These are phyloP conservation scores for Fusarium caatingaense DNA, from an alignment of 2,329 filamentous ascomycete species.

Conservation along the genomic window DNA sequence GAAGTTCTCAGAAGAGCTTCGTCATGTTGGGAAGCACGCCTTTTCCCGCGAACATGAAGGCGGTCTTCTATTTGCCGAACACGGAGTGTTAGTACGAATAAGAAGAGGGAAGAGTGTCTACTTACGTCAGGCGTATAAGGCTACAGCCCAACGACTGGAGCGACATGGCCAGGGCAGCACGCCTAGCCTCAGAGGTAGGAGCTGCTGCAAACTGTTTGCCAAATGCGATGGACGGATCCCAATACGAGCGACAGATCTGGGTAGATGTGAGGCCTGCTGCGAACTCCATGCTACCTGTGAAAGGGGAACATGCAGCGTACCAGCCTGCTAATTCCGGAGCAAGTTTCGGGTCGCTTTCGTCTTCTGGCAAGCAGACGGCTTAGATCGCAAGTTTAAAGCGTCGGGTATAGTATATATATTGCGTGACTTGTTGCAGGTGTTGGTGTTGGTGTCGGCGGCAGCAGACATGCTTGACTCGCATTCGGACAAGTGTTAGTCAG, in stretches of 20 bases:
- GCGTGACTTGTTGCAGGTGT: not conserved
- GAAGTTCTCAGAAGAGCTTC: not conserved
- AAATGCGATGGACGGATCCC: not conserved
- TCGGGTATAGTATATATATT: not conserved
- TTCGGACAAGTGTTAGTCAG: not conserved
- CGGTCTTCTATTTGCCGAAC: not conserved
- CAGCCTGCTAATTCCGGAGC: not conserved
- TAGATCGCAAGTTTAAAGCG: not conserved
- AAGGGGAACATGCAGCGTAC: not conserved
- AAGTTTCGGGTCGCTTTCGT: not conserved
- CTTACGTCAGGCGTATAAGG: not conserved
- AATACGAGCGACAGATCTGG: not conserved
- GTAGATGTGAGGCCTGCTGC: not conserved
- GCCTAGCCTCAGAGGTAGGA: not conserved
- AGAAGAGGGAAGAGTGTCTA: accelerated
- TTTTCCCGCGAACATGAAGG: not conserved
- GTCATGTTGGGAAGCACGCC: not conserved
- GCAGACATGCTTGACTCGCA: not conserved
- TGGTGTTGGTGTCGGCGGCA: not conserved
- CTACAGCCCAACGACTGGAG: not conserved
- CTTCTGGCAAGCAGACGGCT: not conserved
- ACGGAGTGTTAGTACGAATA: not conserved
- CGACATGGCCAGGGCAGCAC: not conserved
- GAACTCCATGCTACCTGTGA: not conserved
- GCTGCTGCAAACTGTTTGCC: not conserved